Evolutionary conservation across 306 rosid species (phyloP).

Genomic region (Pterocarpus santalinus): DNA sequence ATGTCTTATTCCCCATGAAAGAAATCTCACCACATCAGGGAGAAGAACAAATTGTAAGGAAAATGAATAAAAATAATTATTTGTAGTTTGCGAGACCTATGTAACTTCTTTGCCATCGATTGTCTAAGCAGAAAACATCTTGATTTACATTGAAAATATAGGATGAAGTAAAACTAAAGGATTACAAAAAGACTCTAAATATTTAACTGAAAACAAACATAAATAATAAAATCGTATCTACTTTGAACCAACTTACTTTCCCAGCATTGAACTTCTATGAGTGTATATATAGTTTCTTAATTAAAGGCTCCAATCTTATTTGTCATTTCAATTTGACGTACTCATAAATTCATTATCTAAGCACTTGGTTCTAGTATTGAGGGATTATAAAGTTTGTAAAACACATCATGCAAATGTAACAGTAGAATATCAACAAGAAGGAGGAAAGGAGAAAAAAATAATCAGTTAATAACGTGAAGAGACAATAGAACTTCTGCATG

Average conservation of each 20-base stretch:
- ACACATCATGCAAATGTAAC: not conserved
- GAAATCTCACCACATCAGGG: not conserved
- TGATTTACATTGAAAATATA: not conserved
- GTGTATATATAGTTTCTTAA: not conserved
- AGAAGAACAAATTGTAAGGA: conserved; percentile 25
- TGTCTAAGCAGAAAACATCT: not conserved
- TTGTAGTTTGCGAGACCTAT: conserved; percentile 9
- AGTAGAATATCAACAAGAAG: not conserved
- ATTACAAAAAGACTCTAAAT: not conserved
- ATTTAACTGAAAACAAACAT: no score
- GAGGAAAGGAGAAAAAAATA: not conserved
- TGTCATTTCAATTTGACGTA: conserved; percentile 8
- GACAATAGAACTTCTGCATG: not conserved
- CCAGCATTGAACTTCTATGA: not conserved
- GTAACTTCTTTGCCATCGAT: not conserved
- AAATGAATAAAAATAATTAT: not conserved
- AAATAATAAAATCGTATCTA: no score
- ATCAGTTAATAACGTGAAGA: conserved; percentile 17
- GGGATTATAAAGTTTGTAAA: not conserved
- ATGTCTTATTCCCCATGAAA: conserved; percentile 15
- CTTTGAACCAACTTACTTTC: not conserved
- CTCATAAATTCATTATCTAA: conserved; percentile 7
- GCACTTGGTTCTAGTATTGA: not conserved
- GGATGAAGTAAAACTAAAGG: not conserved
- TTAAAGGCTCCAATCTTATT: not conserved